phyloP scores from a whole-genome alignment of 371 early-diverging fungal species.

The Rhizomucor pusillus region DNA sequence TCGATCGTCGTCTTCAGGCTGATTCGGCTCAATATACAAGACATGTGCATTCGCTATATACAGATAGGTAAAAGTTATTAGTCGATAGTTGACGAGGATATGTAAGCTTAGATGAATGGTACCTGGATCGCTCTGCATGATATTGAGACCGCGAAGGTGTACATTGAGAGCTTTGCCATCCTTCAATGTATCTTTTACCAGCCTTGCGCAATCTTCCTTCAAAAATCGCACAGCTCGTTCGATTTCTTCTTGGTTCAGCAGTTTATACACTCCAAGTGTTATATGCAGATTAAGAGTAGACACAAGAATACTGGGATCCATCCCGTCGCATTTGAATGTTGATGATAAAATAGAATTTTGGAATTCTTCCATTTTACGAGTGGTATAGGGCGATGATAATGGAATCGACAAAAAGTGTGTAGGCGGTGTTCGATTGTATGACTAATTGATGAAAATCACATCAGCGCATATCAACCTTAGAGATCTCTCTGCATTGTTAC shows the following conservation, averaged over 20 bases:
- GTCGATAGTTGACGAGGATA: too few species aligned
- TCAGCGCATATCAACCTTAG: neutral
- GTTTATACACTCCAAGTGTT: constrained; percentile 33
- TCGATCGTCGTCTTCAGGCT: constrained; percentile 18
- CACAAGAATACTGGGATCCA: constrained; percentile 24
- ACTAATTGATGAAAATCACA: neutral
- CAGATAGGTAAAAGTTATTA: too few species aligned
- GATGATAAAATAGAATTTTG: constrained; percentile 19
- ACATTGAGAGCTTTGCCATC: constrained; percentile 9
- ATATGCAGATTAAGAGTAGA: constrained; percentile 30
- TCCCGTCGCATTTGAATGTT: constrained; percentile 14
- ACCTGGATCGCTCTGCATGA: constrained; percentile 27
- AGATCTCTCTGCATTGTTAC: constrained; percentile 12
- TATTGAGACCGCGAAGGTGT: constrained; percentile 15
- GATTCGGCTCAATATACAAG: constrained; percentile 29
- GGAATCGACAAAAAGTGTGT: constrained; percentile 38
- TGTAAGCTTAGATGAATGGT: neutral
- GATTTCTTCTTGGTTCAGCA: constrained; percentile 22
- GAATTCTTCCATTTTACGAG: constrained; percentile 28
- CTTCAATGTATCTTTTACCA: constrained; percentile 8
- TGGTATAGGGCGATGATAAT: constrained; percentile 9
- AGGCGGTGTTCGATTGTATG: constrained; percentile 15
- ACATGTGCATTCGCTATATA: constrained; percentile 30
- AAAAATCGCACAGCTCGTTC: constrained; percentile 24
- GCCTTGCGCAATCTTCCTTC: constrained; percentile 16